Percentiles rank a stretch among this genome's conserved stretches.
These are phyloP conservation scores for Turnera subulata DNA, from an alignment of 345 rosid genomes.

Conservation along the genomic window DNA sequence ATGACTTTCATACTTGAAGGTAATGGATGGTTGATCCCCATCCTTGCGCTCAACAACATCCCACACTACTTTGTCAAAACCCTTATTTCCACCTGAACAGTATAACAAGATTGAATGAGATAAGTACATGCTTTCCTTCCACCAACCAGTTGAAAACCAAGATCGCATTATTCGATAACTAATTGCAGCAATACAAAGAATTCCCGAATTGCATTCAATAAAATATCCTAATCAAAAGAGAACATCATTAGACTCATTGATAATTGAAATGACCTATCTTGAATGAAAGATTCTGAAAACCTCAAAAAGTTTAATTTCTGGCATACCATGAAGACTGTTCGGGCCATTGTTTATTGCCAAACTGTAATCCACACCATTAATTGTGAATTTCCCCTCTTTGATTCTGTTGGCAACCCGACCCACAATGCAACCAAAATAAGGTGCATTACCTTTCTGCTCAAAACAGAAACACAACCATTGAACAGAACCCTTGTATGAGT, in stretches of 20 bases:
- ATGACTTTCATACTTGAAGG: constrained; percentile 56
- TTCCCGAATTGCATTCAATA: no score
- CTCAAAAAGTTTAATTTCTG: not conserved
- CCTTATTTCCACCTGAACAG: constrained; percentile 67
- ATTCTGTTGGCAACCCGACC: constrained; percentile 90
- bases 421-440: constrained; percentile 85
- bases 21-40: constrained; percentile 62
- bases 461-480: not conserved
- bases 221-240: no score
- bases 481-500: no score
- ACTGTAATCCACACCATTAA: constrained; percentile 55
- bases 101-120: not conserved
- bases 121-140: no score
- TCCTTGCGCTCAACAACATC: constrained; percentile 55
- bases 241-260: no score
- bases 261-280: no score
- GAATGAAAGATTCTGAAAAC: no score
- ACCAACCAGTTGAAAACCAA: no score
- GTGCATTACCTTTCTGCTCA: constrained; percentile 61
- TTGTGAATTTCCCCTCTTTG: constrained; percentile 71
- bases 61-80: constrained; percentile 78
- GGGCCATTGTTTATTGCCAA: constrained; percentile 71
- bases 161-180: no score
- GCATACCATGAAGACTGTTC: constrained; percentile 80
- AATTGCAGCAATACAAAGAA: no score